Base-by-base conservation (phyloP, 2,329 filamentous ascomycete genomes). In the Huntiella savannae region DNA sequence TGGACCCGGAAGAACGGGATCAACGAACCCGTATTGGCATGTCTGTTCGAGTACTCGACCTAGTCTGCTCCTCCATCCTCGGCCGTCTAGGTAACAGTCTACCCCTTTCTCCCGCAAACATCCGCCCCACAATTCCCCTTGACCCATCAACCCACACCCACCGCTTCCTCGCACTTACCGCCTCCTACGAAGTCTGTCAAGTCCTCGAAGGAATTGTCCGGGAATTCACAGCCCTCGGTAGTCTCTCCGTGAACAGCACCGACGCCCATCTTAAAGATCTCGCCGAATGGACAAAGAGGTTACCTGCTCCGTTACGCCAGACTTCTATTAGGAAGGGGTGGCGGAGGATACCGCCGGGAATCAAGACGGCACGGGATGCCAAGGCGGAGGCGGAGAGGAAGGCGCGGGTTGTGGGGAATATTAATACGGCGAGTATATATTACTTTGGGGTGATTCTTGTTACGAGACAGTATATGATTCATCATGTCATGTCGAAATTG, bases 21-120 rank as follows among this genome's bases (percentile, higher is more conserved):
- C 34, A 38, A 19, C 47, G 51, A 28, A 45, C 47, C 13, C 52
- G 52, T 7, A 47, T 52, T 13, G 58, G 59, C 7, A 50, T 50
- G 34, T 40, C 50, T 10, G 42, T 54, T 2, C 47, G 45, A 19
- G 50, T 53, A 15, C 17, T 53, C 10, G 49, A 53, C 38, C 38
- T 52, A 13, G 43, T 53, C 13, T 48, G 50, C 39, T 49, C 48
- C 32, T 53, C 49, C 12, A 51, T 53, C 13, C 47, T 53, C 3
- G 52, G 52, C 5, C 50, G 52, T 10, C 52, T 40, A 32, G 43
- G 43, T 3, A 48, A 37, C 3, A 40, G 42, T 22, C 40, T 48
- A 1, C 42, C 46, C 2, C 33, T 51, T 11, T 32, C 42, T 5
- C 16, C 19, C 10, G 49, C 41, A 8, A 15, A 22, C 5, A 13